Conservation (phyloP, 2,329 filamentous ascomycete genomes). For the Beauveria brongniartii region DNA sequence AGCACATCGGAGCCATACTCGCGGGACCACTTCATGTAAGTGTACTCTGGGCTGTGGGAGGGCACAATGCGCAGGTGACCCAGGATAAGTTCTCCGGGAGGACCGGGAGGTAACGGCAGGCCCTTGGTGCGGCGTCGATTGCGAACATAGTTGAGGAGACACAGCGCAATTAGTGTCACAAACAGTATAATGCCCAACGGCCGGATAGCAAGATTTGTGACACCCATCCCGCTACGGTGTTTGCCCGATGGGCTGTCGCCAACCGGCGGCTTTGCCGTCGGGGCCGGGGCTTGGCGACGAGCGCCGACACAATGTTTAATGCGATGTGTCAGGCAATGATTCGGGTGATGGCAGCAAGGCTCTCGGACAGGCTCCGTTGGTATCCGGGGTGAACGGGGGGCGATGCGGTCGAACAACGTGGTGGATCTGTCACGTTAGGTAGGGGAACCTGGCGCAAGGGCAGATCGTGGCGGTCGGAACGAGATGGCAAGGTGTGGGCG, state of each 20-base stretch:
- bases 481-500: background rate
- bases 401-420: background rate
- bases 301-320: background rate
- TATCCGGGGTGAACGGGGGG: background rate
- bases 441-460: background rate
- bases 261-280: background rate
- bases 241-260: background rate
- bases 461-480: background rate
- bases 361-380: background rate
- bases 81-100: constrained; percentile 29
- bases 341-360: background rate
- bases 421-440: background rate
- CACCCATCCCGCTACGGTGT: background rate
- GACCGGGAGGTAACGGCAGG: constrained; percentile 24
- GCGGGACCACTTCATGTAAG: constrained; percentile 22
- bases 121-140: constrained; percentile 2
- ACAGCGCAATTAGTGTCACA: background rate
- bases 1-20: constrained; percentile 42
- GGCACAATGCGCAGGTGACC: constrained; percentile 37
- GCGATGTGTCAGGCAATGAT: background rate
- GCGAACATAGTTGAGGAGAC: constrained; percentile 3
- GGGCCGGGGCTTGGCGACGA: background rate
- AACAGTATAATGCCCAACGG: background rate
- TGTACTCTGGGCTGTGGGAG: constrained; percentile 22
- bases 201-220: background rate